These are phyloP conservation scores for Pseudocercospora pini-densiflorae DNA, from an alignment of 2,329 filamentous ascomycete species.

Conservation along the genomic window DNA sequence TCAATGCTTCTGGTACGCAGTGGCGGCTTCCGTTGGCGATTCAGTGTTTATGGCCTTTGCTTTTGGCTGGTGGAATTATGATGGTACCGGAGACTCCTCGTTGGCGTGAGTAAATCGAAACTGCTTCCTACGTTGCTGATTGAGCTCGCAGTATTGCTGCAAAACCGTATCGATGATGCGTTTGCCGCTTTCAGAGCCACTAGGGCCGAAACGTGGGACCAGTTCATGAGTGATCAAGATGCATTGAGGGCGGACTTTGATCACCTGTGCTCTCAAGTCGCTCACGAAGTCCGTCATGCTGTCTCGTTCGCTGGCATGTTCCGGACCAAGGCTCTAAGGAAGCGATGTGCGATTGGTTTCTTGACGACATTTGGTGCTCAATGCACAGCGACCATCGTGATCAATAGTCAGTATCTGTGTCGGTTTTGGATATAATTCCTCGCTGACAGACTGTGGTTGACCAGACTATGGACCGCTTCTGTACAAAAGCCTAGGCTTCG, in stretches of 20 bases:
- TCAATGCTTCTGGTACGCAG: background rate
- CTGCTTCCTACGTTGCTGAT: background rate
- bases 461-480: background rate
- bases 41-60: background rate
- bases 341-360: background rate
- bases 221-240: background rate
- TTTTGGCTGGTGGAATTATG: slow-evolving; percentile 2
- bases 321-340: background rate
- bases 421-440: background rate
- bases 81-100: slow-evolving; percentile 2
- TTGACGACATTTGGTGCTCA: background rate
- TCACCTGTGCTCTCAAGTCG: background rate
- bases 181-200: background rate
- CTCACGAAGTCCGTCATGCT: background rate
- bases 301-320: background rate
- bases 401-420: background rate
- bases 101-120: background rate
- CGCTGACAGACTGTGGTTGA: background rate
- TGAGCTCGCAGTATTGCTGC: background rate
- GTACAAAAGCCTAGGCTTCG: background rate
- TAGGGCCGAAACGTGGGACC: background rate
- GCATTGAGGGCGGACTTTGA: background rate
- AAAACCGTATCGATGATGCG: background rate
- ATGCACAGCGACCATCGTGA: background rate
- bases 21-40: slow-evolving; percentile 3